Percentiles rank a stretch among this genome's conserved stretches.
Conservation (phyloP, 2,329 filamentous ascomycete species). For the Orbilia quercus region DNA sequence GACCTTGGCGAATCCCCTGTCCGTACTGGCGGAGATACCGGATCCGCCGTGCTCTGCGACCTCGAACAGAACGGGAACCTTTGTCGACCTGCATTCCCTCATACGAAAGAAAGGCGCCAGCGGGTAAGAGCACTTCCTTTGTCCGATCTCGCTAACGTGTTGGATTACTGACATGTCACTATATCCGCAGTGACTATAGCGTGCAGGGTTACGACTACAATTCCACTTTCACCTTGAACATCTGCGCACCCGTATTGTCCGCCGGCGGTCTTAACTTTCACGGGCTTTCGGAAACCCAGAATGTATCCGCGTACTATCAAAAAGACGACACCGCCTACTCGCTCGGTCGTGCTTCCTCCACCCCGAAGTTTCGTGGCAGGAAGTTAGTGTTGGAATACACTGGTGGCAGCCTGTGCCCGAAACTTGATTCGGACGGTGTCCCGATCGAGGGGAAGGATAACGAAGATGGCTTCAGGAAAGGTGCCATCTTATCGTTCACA, state of each 20-base stretch:
- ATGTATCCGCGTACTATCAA: conserved; percentile 82
- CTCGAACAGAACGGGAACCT: conserved; percentile 40
- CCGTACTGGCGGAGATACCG: conserved; percentile 19
- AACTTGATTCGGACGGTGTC: conserved; percentile 62
- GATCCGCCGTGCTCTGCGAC: conserved; percentile 53
- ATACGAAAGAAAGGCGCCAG: conserved; percentile 28
- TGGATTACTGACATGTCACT: conserved; percentile 3
- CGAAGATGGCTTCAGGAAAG: conserved; percentile 70
- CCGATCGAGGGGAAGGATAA: conserved; percentile 63
- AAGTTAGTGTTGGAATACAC: conserved; percentile 82
- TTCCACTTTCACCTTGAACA: conserved; percentile 84
- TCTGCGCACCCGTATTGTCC: conserved; percentile 74
- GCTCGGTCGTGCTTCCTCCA: conserved; percentile 59
- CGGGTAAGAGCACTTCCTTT: conserved; percentile 3
- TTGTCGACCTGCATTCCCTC: conserved; percentile 45
- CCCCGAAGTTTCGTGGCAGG: conserved; percentile 72
- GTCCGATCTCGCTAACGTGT: neutral
- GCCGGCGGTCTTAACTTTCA: conserved; percentile 48
- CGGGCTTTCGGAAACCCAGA: conserved; percentile 64
- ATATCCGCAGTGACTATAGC: conserved; percentile 51
- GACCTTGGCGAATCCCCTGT: conserved; percentile 32
- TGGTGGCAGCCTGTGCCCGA: conserved; percentile 76
- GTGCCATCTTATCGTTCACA: conserved; percentile 88
- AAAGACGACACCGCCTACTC: conserved; percentile 59
- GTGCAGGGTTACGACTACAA: conserved; percentile 80